phyloP scores from a whole-genome alignment of 2,329 filamentous ascomycete genomes.

The Apiospora sp. region DNA sequence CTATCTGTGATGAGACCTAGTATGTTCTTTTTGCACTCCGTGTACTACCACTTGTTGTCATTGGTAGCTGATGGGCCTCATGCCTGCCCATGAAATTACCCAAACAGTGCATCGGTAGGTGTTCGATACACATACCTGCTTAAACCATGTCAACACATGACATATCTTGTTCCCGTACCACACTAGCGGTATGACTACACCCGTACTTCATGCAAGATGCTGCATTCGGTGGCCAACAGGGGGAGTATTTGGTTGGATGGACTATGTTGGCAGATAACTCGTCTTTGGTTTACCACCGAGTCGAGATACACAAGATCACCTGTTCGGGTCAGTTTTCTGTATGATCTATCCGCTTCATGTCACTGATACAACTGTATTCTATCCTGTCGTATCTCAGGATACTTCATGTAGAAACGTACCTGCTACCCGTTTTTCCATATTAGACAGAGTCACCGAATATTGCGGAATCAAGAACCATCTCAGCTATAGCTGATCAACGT shows the following conservation, averaged over 20 bases:
- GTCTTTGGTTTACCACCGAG: neutral
- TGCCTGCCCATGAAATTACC: neutral
- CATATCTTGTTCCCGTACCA: neutral
- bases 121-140: neutral
- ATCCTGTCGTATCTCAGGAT: neutral
- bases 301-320: neutral
- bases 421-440: neutral
- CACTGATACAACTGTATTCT: neutral
- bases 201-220: neutral
- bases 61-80: neutral
- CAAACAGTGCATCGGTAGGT: neutral
- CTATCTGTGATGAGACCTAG: neutral
- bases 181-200: neutral
- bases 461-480: too few relatives aligned
- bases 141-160: neutral
- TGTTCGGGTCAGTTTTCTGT: neutral
- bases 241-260: neutral
- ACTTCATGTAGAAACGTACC: neutral
- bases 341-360: neutral
- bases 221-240: neutral
- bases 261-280: neutral
- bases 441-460: neutral
- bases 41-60: neutral
- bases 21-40: neutral
- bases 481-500: too few relatives aligned